phyloP scores from a whole-genome alignment of 2,329 filamentous ascomycete species.

The Hypoxylon sp. region DNA sequence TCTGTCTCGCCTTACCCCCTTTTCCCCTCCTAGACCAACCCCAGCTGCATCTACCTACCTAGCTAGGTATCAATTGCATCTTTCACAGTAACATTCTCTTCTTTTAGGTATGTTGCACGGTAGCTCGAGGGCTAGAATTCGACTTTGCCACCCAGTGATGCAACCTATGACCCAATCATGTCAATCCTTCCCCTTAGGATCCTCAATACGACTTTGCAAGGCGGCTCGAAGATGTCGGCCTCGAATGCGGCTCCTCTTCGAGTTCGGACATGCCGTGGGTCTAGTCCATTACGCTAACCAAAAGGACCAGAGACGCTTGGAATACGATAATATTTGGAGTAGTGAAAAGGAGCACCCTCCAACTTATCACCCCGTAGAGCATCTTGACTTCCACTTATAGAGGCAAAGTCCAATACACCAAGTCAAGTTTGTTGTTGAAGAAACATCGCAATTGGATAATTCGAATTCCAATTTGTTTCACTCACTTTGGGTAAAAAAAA shows the following conservation, averaged over 20 bases:
- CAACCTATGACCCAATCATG: slow-evolving; percentile 10
- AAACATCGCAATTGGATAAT: neutral
- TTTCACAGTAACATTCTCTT: neutral
- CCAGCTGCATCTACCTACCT: neutral
- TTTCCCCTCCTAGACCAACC: neutral
- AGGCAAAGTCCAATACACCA: neutral
- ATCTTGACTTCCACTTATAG: neutral
- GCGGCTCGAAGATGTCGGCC: neutral
- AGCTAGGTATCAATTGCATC: neutral
- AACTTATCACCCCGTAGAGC: neutral
- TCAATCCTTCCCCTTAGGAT: slow-evolving; percentile 1
- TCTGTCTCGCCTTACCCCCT: neutral
- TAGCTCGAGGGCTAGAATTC: slow-evolving; percentile 1
- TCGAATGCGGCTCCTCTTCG: neutral
- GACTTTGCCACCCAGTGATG: neutral
- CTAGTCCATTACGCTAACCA: neutral
- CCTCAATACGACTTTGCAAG: slow-evolving; percentile 1
- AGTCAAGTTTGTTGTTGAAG: neutral
- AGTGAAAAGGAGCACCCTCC: neutral
- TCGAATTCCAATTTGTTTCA: neutral
- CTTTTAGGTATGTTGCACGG: neutral
- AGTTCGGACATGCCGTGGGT: neutral
- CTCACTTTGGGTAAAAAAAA: neutral
- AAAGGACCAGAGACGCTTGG: neutral
- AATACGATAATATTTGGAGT: neutral